Evolutionary conservation across 805 yeast species (phyloP).

Genomic region (Wickerhamomyces ciferrii): DNA sequence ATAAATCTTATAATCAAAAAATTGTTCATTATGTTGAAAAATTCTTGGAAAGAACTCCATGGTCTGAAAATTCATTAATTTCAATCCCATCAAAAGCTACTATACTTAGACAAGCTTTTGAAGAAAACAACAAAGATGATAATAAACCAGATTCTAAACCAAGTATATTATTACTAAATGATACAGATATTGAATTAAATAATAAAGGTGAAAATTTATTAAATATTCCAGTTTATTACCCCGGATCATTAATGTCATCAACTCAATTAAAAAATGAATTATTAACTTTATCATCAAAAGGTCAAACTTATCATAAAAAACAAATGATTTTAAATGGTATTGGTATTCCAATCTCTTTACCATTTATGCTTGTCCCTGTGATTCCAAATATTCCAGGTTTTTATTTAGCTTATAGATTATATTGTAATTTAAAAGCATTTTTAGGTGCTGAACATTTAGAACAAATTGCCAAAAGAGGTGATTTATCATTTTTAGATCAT

Average conservation of each 20-base stretch:
- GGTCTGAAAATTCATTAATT: slow-evolving; percentile 71
- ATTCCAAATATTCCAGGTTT: slow-evolving; percentile 92
- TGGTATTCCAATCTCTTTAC: slow-evolving; percentile 73
- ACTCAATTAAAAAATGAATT: slow-evolving; percentile 33
- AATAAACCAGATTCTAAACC: slow-evolving; percentile 4
- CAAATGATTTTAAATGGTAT: slow-evolving; percentile 47
- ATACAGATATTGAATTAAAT: neutral
- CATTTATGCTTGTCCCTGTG: slow-evolving; percentile 78
- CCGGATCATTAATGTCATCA: slow-evolving; percentile 29
- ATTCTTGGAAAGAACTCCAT: slow-evolving; percentile 62
- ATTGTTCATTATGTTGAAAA: slow-evolving; percentile 49
- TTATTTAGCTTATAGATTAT: slow-evolving; percentile 73
- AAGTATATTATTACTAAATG: neutral
- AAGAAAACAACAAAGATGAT: slow-evolving; percentile 20
- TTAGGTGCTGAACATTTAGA: slow-evolving; percentile 68
- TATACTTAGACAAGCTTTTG: slow-evolving; percentile 36
- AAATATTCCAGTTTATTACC: slow-evolving; percentile 45
- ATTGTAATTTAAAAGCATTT: slow-evolving; percentile 78
- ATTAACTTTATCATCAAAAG: slow-evolving; percentile 33
- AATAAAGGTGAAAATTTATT: slow-evolving; percentile 20
- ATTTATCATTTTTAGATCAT: slow-evolving; percentile 29
- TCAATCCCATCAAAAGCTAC: slow-evolving; percentile 69
- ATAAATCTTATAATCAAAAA: slow-evolving; percentile 47
- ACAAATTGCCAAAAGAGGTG: slow-evolving; percentile 42
- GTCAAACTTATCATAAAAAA: slow-evolving; percentile 49